Conservation (phyloP, 441 rosid species). For the Bocquillonia castaneifolia region DNA sequence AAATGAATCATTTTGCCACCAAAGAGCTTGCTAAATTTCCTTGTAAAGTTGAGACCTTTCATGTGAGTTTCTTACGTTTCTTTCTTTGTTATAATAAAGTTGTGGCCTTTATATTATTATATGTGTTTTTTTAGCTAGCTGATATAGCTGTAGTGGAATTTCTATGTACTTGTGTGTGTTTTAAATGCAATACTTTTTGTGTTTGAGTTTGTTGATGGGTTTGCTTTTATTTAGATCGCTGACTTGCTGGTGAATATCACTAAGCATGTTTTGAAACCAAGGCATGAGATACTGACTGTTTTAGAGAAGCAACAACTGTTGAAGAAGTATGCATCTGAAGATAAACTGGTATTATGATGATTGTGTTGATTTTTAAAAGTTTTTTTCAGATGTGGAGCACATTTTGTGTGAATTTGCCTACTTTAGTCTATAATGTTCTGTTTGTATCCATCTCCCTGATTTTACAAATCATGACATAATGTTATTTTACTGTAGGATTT, state of each 20-base stretch:
- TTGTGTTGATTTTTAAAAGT: not conserved
- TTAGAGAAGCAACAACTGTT: slow-evolving; percentile 38
- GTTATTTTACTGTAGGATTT: not conserved
- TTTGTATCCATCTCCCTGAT: not conserved
- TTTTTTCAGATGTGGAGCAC: not conserved
- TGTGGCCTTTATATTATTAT: not conserved
- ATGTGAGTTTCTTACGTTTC: slow-evolving; percentile 25
- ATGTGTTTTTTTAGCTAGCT: not conserved
- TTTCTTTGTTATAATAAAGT: not conserved
- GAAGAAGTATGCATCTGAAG: slow-evolving; percentile 34
- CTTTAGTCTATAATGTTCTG: not conserved
- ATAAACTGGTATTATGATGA: slow-evolving; percentile 35
- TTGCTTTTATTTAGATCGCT: slow-evolving; percentile 35
- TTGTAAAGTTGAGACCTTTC: slow-evolving; percentile 41
- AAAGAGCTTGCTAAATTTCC: slow-evolving; percentile 38
- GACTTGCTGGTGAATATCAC: slow-evolving; percentile 54
- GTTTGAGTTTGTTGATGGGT: not conserved
- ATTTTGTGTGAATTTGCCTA: not conserved
- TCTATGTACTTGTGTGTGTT: no score
- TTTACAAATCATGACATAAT: not conserved
- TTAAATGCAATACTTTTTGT: no score
- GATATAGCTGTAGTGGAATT: not conserved
- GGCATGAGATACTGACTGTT: slow-evolving; percentile 35
- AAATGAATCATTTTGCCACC: slow-evolving; percentile 39
- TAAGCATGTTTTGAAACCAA: slow-evolving; percentile 45